Evolutionary conservation across 225 moss, liverwort and hornwort species (phyloP).

Genomic region (Rhytidiadelphus loreus): DNA sequence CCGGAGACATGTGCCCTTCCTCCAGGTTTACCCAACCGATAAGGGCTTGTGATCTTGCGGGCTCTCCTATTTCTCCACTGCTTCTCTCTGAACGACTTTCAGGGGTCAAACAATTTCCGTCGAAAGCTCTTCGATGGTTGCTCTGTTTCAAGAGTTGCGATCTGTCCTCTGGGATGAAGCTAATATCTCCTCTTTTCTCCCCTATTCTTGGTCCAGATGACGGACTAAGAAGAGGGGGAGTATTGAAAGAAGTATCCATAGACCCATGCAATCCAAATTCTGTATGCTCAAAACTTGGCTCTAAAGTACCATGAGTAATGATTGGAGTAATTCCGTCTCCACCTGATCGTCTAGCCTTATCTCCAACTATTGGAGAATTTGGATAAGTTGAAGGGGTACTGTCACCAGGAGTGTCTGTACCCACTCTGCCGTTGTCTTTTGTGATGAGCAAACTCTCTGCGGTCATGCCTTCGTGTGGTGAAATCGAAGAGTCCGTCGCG

Average conservation of each 20-base stretch:
- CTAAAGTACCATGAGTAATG: not conserved
- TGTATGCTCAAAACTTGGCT: not conserved
- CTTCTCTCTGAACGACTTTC: not conserved
- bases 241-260: not conserved
- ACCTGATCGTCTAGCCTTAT: not conserved
- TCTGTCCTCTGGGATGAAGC: not conserved
- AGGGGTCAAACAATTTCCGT: not conserved
- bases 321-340: not conserved
- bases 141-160: not conserved
- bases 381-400: not conserved
- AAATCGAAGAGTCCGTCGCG: not conserved
- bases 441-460: not conserved
- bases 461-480: not conserved
- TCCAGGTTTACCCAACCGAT: not conserved
- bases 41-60: not conserved
- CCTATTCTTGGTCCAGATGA: not conserved
- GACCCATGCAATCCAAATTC: not conserved
- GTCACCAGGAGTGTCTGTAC: not conserved
- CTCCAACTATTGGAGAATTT: not conserved
- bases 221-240: not conserved
- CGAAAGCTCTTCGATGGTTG: not conserved
- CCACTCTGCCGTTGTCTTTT: not conserved
- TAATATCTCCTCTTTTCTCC: not conserved
- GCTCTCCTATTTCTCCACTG: not conserved
- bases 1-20: not conserved